Evolutionary conservation across 1,139 yeast species (phyloP).

Genomic region (Kurtzmaniella quercitrusa): DNA sequence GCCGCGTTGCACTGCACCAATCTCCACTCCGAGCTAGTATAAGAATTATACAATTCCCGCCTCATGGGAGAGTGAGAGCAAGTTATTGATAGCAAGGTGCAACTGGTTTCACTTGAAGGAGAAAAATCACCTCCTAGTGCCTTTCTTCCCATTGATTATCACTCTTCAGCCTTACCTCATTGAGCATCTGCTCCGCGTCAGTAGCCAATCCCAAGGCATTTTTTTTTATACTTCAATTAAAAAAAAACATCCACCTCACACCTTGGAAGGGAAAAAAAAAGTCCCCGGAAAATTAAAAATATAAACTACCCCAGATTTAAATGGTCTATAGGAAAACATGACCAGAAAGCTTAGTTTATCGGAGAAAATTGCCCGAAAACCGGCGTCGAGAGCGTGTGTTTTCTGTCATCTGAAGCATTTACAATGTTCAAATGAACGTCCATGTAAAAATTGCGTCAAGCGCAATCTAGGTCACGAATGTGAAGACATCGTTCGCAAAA

Average conservation of each 20-base stretch:
- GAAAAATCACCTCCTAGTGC: too few relatives aligned
- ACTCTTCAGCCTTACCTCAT: neutral
- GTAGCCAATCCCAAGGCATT: neutral
- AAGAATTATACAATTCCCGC: neutral
- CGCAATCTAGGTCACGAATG: conserved; percentile 54
- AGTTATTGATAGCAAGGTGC: too few relatives aligned
- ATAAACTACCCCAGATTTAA: conserved; percentile 6
- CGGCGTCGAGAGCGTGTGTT: conserved; percentile 64
- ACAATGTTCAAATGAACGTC: conserved; percentile 59
- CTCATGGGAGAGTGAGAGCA: too few relatives aligned
- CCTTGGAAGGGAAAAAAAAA: neutral
- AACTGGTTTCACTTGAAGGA: too few relatives aligned
- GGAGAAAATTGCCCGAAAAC: conserved; percentile 52
- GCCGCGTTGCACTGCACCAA: neutral
- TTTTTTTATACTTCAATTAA: too few relatives aligned
- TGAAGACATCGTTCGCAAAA: conserved; percentile 55
- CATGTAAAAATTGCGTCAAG: conserved; percentile 67
- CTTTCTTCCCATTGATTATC: too few relatives aligned
- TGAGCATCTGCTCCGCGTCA: neutral
- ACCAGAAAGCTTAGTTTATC: conserved; percentile 54
- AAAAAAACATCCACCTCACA: neutral
- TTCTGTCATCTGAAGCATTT: conserved; percentile 71
- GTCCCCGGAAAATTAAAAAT: neutral
- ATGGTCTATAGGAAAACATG: conserved; percentile 31
- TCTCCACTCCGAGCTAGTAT: neutral